Conservation (phyloP, 2,329 filamentous ascomycete genomes). For the Oidium heveae region DNA sequence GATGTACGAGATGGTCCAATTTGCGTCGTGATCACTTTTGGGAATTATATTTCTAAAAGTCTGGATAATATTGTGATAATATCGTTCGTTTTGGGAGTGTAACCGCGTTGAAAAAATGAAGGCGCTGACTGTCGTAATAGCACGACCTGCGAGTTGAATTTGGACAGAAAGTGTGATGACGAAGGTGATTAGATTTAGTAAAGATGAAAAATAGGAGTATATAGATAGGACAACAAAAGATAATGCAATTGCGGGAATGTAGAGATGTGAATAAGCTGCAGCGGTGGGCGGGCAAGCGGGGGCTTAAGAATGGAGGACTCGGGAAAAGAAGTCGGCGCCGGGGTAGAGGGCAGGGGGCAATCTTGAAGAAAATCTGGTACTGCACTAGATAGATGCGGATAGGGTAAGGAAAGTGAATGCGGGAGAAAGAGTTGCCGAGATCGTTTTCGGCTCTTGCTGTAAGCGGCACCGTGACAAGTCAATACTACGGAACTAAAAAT, state of each 20-base stretch:
- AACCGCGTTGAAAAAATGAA: not conserved
- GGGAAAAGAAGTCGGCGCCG: slow-evolving; percentile 1
- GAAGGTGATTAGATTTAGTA: not conserved
- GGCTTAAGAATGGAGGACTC: not conserved
- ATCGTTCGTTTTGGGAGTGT: not conserved
- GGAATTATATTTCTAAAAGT: not conserved
- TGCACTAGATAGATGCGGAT: not conserved
- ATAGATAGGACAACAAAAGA: not conserved
- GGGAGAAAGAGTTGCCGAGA: slow-evolving; percentile 1
- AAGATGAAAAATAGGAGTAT: not conserved
- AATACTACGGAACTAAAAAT: not conserved
- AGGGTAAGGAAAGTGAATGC: not conserved
- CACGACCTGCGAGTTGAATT: not conserved
- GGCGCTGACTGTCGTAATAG: not conserved
- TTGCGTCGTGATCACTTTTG: not conserved
- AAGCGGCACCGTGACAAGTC: not conserved
- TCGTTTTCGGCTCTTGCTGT: not conserved
- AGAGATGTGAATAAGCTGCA: not conserved
- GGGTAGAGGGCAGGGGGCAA: not conserved
- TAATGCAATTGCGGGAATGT: not conserved
- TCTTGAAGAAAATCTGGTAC: not conserved
- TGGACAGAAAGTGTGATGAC: not conserved
- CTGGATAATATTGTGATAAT: not conserved
- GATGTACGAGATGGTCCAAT: not conserved
- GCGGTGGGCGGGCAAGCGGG: not conserved